Conservation (phyloP, 2,329 filamentous ascomycete species). For the Xylariaceae sp. region DNA sequence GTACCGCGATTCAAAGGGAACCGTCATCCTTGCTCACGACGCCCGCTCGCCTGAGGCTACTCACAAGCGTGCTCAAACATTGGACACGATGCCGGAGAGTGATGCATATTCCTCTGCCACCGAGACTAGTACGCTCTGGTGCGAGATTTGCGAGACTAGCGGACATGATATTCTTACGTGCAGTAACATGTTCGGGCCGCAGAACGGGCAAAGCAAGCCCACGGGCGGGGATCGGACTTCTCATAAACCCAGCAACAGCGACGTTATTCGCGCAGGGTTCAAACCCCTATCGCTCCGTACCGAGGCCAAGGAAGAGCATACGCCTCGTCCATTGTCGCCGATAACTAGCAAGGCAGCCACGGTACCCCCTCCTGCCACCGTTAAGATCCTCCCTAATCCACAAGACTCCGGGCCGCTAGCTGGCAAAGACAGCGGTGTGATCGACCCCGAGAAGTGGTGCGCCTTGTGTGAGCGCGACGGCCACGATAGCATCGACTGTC, state of each 20-base stretch:
- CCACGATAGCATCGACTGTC: slow-evolving; percentile 94
- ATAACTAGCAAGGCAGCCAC: slow-evolving; percentile 49
- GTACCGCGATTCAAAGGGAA: slow-evolving; percentile 67
- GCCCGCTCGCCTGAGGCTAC: slow-evolving; percentile 49
- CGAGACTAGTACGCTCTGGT: slow-evolving; percentile 78
- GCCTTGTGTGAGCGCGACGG: slow-evolving; percentile 95
- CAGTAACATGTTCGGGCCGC: slow-evolving; percentile 78
- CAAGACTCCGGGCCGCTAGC: slow-evolving; percentile 71
- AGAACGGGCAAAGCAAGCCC: slow-evolving; percentile 31
- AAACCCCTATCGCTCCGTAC: slow-evolving; percentile 44
- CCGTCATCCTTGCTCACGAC: slow-evolving; percentile 61
- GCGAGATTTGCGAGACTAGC: slow-evolving; percentile 90
- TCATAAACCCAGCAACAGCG: slow-evolving; percentile 34
- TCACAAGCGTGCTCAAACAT: slow-evolving; percentile 56
- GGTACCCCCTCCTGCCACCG: slow-evolving; percentile 42
- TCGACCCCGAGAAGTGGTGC: slow-evolving; percentile 92
- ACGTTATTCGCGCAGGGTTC: slow-evolving; percentile 42
- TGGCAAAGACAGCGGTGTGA: slow-evolving; percentile 75
- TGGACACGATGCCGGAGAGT: slow-evolving; percentile 72
- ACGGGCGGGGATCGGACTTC: slow-evolving; percentile 23
- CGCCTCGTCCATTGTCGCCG: slow-evolving; percentile 60
- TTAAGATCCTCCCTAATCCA: slow-evolving; percentile 60
- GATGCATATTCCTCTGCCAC: slow-evolving; percentile 71
- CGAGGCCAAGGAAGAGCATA: slow-evolving; percentile 45
- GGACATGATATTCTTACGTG: slow-evolving; percentile 95